Conservation (phyloP, 139 green algal genomes). For the Yamagishiella unicocca region DNA sequence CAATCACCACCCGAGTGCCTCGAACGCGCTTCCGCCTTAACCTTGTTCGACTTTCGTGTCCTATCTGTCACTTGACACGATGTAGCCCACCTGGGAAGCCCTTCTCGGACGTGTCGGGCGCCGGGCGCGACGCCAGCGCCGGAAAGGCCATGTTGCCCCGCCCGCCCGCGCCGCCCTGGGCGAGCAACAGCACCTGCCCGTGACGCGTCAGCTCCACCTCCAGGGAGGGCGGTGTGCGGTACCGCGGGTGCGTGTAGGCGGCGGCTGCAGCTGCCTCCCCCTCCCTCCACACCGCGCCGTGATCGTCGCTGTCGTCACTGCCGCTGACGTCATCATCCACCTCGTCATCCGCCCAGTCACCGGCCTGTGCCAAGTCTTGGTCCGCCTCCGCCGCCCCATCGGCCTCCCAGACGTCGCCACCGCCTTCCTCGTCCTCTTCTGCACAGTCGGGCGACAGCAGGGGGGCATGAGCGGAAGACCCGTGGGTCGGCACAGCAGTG, state of each 20-base stretch:
- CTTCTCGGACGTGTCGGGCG: neutral
- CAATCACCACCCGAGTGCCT: neutral
- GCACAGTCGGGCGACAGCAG: neutral
- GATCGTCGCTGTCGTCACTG: neutral
- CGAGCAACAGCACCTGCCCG: slow-evolving; percentile 32
- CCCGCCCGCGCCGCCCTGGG: slow-evolving; percentile 14
- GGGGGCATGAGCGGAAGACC: no score
- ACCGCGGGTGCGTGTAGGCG: neutral
- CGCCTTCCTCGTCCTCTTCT: neutral
- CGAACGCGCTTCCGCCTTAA: no score
- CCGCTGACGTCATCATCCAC: neutral
- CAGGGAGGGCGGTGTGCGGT: neutral
- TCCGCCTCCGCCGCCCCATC: no score
- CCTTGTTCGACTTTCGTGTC: neutral
- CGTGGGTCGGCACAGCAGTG: no score
- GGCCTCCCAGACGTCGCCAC: neutral
- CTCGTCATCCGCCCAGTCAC: neutral
- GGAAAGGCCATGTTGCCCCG: slow-evolving; percentile 28
- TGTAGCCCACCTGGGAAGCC: neutral
- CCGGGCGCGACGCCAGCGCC: neutral
- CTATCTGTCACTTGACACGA: neutral
- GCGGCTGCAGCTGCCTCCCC: no score
- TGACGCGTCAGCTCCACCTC: slow-evolving; percentile 8
- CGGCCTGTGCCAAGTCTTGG: neutral
- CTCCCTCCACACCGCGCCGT: neutral